phyloP scores from a whole-genome alignment of 139 green algal genomes.

The Chlorella ohadii region DNA sequence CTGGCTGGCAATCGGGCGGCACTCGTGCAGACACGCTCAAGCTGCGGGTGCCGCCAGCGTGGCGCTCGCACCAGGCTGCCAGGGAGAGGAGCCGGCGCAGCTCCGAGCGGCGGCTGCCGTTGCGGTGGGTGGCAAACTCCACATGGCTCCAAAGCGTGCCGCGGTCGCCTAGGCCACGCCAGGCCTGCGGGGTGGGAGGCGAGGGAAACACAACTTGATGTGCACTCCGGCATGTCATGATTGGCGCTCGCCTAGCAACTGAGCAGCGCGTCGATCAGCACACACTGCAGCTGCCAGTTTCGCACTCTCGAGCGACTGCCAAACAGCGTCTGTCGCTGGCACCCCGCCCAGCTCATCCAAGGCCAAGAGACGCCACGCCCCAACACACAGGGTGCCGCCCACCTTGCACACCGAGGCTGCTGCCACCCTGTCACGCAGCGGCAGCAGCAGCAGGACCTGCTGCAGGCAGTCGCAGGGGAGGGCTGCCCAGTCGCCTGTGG shows the following conservation, averaged over 20 bases:
- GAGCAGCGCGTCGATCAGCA: too few species aligned
- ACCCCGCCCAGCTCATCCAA: too few species aligned
- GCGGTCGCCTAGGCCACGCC: neutral
- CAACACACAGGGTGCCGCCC: too few species aligned
- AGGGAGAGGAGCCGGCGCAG: constrained; percentile 21
- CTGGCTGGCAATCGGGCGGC: constrained; percentile 6
- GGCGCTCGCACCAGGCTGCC: neutral
- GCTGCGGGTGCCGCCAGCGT: neutral
- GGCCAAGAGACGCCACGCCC: too few species aligned
- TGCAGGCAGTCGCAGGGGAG: neutral
- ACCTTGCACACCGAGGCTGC: neutral
- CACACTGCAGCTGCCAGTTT: too few species aligned
- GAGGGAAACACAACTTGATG: too few species aligned
- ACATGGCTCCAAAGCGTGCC: neutral
- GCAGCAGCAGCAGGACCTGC: neutral
- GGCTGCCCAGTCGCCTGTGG: neutral
- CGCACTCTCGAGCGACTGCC: too few species aligned
- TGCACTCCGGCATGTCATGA: too few species aligned
- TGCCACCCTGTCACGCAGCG: neutral
- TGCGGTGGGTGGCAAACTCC: constrained; percentile 7
- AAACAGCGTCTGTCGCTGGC: too few species aligned
- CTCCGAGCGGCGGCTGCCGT: constrained; percentile 17
- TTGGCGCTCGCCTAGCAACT: too few species aligned
- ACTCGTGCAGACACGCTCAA: constrained; percentile 1
- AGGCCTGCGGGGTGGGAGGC: neutral